Base-by-base conservation (phyloP, 2,329 filamentous ascomycete species). In the Tolypocladium paradoxum region DNA sequence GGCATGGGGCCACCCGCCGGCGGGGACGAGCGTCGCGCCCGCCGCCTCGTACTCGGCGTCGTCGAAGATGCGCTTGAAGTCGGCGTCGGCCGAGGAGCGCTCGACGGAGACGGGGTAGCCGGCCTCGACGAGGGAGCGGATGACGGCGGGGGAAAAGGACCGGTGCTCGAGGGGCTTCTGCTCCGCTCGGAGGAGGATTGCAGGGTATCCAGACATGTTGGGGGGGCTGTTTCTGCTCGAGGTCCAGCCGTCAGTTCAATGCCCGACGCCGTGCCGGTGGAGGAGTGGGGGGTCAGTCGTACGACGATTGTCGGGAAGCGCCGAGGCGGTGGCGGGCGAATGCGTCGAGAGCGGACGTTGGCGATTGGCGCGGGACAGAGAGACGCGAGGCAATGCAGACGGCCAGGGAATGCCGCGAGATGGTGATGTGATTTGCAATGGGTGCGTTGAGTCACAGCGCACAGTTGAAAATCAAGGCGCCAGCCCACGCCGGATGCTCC, bases 61-160 rank as follows among this genome's bases (percentile, higher is more conserved):
- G 34, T 79, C 73, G 59, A 79, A 84, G 62, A 89, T 88, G 53
- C 86, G 77, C 64, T 80, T 77, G n/a, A 79, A 77, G 55, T 79
- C 82, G 49, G 62, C 60, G 52, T 67, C 60, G 56, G 65, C 62
- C 18, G 64, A 61, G 5, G 62, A 68, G 56, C 79, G 76, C 74
- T 90, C 86, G 49, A 88, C 81, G 49, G 79, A 78, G 60, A 90
- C 77, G 27, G 75, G 75, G 67, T 88, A 89, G 56, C 85, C 85
- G 40, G 83, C 84, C 57, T 87, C 78, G 52, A 88, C 72, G 51
- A 89, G 77, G 52, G 65, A 55, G 48, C 74, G 71, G 54, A 72
- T 79, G 56, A 77, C 68, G 50, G 75, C 72, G 55, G 77, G 66
- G 12, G 66, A 68, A 55, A 69, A 59, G 36, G 58, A 77, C 54